Evolutionary conservation across 352 stramenopile species (phyloP).

Genomic region (Phytophthora fragariaefolia): DNA sequence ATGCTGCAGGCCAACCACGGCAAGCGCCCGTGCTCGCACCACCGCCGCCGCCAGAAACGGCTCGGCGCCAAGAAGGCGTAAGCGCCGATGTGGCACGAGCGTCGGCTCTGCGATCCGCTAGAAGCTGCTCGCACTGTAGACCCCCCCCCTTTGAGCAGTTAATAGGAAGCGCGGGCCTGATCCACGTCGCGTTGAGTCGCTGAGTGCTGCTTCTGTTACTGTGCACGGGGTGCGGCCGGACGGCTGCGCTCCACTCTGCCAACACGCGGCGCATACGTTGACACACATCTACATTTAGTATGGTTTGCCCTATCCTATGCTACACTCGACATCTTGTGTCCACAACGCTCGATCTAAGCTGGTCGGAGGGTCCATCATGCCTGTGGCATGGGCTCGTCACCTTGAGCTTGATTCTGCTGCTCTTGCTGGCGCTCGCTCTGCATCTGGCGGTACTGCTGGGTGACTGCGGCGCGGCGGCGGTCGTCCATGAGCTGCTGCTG

Average conservation of each 20-base stretch:
- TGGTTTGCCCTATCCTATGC: conserved; percentile 47
- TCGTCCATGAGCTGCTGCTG: conserved; percentile 99
- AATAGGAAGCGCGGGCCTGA: conserved; percentile 28
- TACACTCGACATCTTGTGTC: conserved; percentile 39
- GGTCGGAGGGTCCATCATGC: conserved; percentile 32
- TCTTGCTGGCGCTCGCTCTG: conserved; percentile 60
- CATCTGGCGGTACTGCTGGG: conserved; percentile 88
- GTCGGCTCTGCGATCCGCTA: conserved; percentile 5
- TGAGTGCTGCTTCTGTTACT: too few species aligned
- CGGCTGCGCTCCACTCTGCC: background rate
- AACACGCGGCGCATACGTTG: conserved; percentile 28
- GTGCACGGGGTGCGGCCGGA: too few species aligned
- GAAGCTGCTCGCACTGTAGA: conserved; percentile 17
- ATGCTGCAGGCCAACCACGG: conserved; percentile 78
- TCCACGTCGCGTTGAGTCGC: conserved; percentile 15
- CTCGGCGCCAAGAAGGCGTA: conserved; percentile 59
- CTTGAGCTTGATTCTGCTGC: conserved; percentile 40
- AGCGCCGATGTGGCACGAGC: conserved; percentile 2
- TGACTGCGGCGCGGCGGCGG: conserved; percentile 89
- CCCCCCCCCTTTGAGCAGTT: conserved; percentile 13
- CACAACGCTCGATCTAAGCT: conserved; percentile 26
- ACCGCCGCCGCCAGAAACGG: conserved; percentile 80
- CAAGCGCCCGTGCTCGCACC: conserved; percentile 87
- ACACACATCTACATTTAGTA: conserved; percentile 47
- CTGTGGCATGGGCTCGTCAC: conserved; percentile 47